Conservation (phyloP, 495 filamentous ascomycete species). For the Neurospora sp. region DNA sequence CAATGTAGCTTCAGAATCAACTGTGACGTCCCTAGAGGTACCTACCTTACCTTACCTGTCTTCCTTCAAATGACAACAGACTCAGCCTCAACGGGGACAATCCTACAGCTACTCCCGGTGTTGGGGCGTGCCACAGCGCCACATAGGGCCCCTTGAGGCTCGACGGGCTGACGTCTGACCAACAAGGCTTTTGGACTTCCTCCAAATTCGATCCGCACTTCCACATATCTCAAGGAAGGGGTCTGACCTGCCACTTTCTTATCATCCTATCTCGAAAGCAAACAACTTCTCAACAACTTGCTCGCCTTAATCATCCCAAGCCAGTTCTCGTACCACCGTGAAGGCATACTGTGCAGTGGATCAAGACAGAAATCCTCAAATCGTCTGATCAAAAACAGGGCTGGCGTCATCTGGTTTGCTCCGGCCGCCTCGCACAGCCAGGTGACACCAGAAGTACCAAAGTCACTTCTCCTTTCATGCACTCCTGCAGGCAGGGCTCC, state of each 20-base stretch:
- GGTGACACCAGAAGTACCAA: not conserved
- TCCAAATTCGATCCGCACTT: not conserved
- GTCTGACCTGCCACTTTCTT: not conserved
- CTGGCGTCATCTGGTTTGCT: not conserved
- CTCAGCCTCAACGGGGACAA: not conserved
- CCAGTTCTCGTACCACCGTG: not conserved
- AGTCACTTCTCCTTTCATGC: not conserved
- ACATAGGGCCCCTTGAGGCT: not conserved
- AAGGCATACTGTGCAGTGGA: not conserved
- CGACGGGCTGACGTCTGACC: not conserved
- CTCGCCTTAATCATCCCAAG: not conserved
- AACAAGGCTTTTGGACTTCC: not conserved
- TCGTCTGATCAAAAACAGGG: not conserved
- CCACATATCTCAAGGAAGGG: not conserved
- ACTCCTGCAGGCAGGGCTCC: not conserved
- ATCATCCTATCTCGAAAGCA: not conserved
- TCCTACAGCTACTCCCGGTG: not conserved
- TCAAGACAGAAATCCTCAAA: not conserved
- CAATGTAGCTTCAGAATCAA: not conserved
- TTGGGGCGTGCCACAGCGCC: not conserved
- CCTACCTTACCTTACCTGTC: not conserved
- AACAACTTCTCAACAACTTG: not conserved
- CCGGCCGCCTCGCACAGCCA: not conserved
- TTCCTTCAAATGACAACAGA: not conserved
- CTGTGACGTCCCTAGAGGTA: not conserved